Percentiles rank a stretch among this genome's conserved stretches.
These are phyloP conservation scores for Pythium sukuiense DNA, from an alignment of 352 stramenopile genomes.

Conservation along the genomic window DNA sequence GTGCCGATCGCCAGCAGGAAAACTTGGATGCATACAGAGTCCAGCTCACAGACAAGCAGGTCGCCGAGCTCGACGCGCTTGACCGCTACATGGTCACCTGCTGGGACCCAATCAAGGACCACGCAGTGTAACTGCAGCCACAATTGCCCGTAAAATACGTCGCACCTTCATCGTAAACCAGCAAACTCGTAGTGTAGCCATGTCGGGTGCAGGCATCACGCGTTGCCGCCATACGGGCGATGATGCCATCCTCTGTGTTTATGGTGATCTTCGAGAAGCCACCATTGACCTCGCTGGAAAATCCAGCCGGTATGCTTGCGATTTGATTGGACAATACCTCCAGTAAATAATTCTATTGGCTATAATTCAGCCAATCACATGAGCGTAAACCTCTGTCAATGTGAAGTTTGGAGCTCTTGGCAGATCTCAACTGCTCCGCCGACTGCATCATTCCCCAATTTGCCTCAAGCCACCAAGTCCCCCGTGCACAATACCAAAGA, in stretches of 20 bases:
- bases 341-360: background rate
- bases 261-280: background rate
- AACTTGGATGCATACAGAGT: conserved; percentile 51
- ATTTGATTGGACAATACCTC: background rate
- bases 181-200: background rate
- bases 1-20: conserved; percentile 37
- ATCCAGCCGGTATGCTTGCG: background rate
- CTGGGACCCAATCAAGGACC: conserved; percentile 51
- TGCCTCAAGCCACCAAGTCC: background rate
- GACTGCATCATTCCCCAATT: conserved; percentile 5
- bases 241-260: background rate
- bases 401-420: background rate
- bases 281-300: background rate
- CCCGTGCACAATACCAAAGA: background rate
- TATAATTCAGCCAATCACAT: conserved; percentile 3
- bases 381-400: background rate
- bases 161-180: too few relatives aligned
- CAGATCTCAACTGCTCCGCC: background rate
- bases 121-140: conserved; percentile 15
- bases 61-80: conserved; percentile 37
- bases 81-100: conserved; percentile 44
- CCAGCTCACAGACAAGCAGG: conserved; percentile 31
- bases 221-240: background rate
- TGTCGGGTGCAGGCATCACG: background rate
- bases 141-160: too few relatives aligned